A percentile compares a stretch with the other conserved stretches of the same genome.
Conservation (phyloP, 495 filamentous ascomycete species). For the Umbilicaria muhlenbergii region DNA sequence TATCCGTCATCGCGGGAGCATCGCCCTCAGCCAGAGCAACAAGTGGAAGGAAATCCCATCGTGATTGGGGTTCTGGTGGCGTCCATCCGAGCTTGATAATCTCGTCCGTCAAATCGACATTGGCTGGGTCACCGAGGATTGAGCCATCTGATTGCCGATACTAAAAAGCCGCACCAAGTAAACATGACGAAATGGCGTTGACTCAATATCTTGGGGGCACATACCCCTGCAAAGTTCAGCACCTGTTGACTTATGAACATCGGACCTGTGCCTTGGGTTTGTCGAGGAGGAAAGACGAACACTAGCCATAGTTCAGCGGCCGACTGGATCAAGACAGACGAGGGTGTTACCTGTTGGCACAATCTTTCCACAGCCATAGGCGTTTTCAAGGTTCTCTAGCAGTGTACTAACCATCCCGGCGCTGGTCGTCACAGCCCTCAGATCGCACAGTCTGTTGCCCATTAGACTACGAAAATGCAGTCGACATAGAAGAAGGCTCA, state of each 20-base stretch:
- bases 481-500: neutral
- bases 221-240: conserved; percentile 14
- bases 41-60: conserved; percentile 18
- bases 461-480: neutral
- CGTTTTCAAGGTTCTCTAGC: conserved; percentile 3
- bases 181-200: neutral
- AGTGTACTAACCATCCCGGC: conserved; percentile 9
- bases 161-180: neutral
- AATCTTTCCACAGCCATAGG: conserved; percentile 14
- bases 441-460: conserved; percentile 10
- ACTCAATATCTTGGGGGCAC: conserved; percentile 2
- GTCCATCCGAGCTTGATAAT: conserved; percentile 16
- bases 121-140: conserved; percentile 14
- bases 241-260: conserved; percentile 18
- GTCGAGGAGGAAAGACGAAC: conserved; percentile 15
- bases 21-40: conserved; percentile 17
- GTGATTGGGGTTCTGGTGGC: conserved; percentile 9
- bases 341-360: conserved; percentile 5
- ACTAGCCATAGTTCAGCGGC: conserved; percentile 1
- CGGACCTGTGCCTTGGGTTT: conserved; percentile 8
- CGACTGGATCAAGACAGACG: neutral
- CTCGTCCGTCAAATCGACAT: conserved; percentile 9
- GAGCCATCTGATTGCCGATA: conserved; percentile 8
- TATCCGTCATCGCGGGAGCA: conserved; percentile 9
- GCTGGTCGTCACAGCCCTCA: conserved; percentile 12